Conservation (phyloP, 2,329 filamentous ascomycete genomes). For the Fusarium ramigenum region DNA sequence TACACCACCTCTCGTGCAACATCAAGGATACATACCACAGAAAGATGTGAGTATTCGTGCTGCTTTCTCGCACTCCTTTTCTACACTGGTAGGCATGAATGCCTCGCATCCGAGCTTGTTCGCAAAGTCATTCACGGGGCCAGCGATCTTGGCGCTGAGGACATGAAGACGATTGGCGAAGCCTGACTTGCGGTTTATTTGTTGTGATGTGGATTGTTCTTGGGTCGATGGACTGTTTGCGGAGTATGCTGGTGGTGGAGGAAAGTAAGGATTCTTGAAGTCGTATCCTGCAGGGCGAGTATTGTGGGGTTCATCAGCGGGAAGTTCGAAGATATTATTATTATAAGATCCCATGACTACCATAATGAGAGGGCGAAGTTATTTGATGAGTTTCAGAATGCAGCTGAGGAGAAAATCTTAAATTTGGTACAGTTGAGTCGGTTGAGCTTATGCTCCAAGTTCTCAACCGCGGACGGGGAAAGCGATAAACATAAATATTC, state of each 20-base stretch:
- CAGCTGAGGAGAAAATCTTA: not conserved
- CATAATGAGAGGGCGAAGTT: too few species aligned
- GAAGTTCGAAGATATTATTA: not conserved
- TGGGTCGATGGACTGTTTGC: rapidly evolving
- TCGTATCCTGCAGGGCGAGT: not conserved
- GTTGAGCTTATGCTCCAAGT: rapidly evolving
- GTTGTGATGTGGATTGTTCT: not conserved
- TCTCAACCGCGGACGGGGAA: not conserved
- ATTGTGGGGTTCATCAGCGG: too few species aligned
- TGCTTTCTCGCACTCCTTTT: not conserved
- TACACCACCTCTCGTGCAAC: rapidly evolving
- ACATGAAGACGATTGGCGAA: not conserved
- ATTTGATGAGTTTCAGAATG: not conserved
- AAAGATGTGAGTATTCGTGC: not conserved
- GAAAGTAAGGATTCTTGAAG: not conserved
- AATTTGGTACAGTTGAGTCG: not conserved
- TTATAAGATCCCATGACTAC: not conserved
- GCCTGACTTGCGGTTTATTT: not conserved
- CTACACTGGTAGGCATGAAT: not conserved
- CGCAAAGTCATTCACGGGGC: not conserved
- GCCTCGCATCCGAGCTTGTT: not conserved
- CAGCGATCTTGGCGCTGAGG: not conserved
- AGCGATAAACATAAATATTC: not conserved
- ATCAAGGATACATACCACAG: not conserved
- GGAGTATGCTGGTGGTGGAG: not conserved